phyloP scores from a whole-genome alignment of 768 basidiomycete genomes.

The Amanita phalloides region DNA sequence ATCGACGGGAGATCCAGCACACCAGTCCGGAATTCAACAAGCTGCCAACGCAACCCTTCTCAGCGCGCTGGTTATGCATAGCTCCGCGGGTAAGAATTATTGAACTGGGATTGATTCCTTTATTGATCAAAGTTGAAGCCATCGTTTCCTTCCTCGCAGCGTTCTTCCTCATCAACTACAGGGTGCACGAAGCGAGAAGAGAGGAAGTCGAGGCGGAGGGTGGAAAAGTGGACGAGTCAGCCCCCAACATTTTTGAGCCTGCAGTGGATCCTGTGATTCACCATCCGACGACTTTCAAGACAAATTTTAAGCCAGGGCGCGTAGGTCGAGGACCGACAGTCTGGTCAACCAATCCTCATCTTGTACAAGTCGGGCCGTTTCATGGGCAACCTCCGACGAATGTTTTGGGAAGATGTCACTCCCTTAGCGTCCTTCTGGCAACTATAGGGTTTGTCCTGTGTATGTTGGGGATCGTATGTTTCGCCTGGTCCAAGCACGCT shows the following conservation, averaged over 20 bases:
- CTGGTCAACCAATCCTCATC: slow-evolving; percentile 35
- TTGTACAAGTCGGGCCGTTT: slow-evolving; percentile 42
- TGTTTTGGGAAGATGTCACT: slow-evolving; percentile 37
- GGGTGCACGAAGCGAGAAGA: slow-evolving; percentile 38
- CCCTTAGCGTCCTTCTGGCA: slow-evolving; percentile 36
- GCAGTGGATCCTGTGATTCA: background rate
- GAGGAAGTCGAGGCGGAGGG: slow-evolving; percentile 23
- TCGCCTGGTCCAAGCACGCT: slow-evolving; percentile 39
- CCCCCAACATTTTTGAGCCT: background rate
- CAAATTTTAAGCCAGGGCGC: slow-evolving; percentile 10
- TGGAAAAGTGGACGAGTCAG: background rate
- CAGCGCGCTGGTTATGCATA: slow-evolving; percentile 44
- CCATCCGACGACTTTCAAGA: background rate
- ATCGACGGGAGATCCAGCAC: slow-evolving; percentile 21
- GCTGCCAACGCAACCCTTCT: slow-evolving; percentile 36
- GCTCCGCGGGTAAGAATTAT: slow-evolving; percentile 31
- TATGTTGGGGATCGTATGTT: slow-evolving; percentile 38
- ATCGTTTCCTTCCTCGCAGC: slow-evolving; percentile 39
- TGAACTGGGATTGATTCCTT: background rate
- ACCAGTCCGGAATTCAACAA: slow-evolving; percentile 14
- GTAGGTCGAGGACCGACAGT: slow-evolving; percentile 15
- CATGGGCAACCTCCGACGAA: slow-evolving; percentile 27
- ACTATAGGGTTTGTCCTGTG: slow-evolving; percentile 39
- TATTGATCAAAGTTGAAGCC: slow-evolving; percentile 10
- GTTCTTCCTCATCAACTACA: slow-evolving; percentile 46